Conservation (phyloP, 208 protist species). For the Endotrypanum monterogeii region DNA sequence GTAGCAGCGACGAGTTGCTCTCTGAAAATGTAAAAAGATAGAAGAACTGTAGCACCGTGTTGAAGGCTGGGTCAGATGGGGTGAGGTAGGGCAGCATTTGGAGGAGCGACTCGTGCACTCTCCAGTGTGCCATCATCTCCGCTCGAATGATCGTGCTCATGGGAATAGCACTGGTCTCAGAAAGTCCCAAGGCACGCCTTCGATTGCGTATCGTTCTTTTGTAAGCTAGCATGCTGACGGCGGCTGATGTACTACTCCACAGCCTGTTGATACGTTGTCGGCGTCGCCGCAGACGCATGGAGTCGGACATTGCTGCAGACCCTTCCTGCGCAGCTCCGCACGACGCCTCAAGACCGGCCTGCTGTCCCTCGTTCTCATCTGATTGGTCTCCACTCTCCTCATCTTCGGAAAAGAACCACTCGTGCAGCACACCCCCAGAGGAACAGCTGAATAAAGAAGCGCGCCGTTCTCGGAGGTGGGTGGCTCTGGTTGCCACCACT, state of each 20-base stretch:
- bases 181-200: constrained; percentile 53
- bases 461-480: too few relatives aligned
- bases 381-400: too few relatives aligned
- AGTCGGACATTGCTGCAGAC: background rate
- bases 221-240: constrained; percentile 55
- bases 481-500: too few relatives aligned
- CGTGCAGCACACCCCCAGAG: too few relatives aligned
- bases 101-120: constrained; percentile 65
- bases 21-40: constrained; percentile 68
- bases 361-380: too few relatives aligned
- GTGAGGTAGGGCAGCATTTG: constrained; percentile 50
- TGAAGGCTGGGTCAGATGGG: constrained; percentile 32
- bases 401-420: too few relatives aligned
- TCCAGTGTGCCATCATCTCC: constrained; percentile 77
- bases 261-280: constrained; percentile 17
- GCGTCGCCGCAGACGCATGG: constrained; percentile 8
- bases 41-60: constrained; percentile 71
- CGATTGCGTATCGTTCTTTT: constrained; percentile 49
- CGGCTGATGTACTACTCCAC: constrained; percentile 54
- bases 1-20: constrained; percentile 57
- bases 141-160: constrained; percentile 54
- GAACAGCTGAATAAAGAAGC: too few relatives aligned
- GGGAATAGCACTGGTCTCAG: constrained; percentile 51
- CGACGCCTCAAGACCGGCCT: too few relatives aligned
- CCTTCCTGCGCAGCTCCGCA: too few relatives aligned